Base-by-base conservation (phyloP, 2,329 filamentous ascomycete genomes). In the Diplodia mutila region DNA sequence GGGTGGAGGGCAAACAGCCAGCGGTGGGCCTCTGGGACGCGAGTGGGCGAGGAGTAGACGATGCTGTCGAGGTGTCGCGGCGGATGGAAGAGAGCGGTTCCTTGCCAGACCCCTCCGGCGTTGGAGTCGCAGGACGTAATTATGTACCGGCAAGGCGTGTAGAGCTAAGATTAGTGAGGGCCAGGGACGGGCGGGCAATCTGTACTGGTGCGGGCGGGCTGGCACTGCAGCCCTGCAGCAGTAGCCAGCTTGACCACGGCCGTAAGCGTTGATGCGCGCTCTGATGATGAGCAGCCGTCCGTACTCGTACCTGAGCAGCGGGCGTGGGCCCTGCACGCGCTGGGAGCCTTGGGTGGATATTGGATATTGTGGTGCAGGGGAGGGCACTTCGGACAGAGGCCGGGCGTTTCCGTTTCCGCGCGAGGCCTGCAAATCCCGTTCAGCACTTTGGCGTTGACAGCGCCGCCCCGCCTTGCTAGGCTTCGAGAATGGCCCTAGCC, bases 61-160 rank as follows among this genome's bases (percentile, higher is more conserved):
- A 71, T 73, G 76, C 77, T 77, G 75, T 46, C 7, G 74, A 63
- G 71, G 73, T 70, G 37, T 52, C 54, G 37, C 7, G 51, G 51
- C 8, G 49, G 49, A 52, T 55, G 64, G 63, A 34, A 51, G 64
- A 65, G 23, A 21, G 53, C 64, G 53, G 42, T 66, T 66, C 64
- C 64, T 57, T 66, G 64, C 53, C 52, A 51, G 39, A 57, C 64
- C 54, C 52, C 39, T 57, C 64, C 52, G 23, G 64, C 29, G 52
- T 57, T 54, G 53, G 61, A 65, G 52, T 66, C 57, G 64, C 64
- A 27, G 63, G 52, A 39, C 54, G 64, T 59, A 66, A 66, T 57
- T 66, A 66, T 66, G 54, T 55, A 66, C 64, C 64, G 64, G 64
- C 39, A 66, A 66, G 64, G 64, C 64, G 64, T 59, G 52, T 57